phyloP scores from a whole-genome alignment of 2,329 filamentous ascomycete genomes.

The Aspergillus melleus region DNA sequence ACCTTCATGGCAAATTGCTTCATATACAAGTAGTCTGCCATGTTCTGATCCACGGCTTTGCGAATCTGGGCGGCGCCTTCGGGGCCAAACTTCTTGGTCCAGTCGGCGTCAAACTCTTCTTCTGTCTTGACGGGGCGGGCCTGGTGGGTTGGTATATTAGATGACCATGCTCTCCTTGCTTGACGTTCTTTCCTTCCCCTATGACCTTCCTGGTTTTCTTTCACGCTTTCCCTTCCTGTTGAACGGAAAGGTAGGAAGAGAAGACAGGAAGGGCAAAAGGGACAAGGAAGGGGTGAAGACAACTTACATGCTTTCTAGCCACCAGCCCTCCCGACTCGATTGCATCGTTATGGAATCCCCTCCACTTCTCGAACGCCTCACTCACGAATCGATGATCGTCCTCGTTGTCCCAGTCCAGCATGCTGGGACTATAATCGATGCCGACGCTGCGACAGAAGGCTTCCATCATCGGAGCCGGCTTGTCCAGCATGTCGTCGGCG shows the following conservation, averaged over 20 bases:
- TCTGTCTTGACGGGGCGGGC: slow-evolving; percentile 43
- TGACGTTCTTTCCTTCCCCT: background rate
- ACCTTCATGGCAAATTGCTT: slow-evolving; percentile 65
- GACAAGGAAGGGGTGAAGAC: background rate
- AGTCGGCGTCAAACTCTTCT: slow-evolving; percentile 59
- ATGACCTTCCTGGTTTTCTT: background rate
- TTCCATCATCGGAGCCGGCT: slow-evolving; percentile 72
- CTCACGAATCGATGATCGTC: slow-evolving; percentile 69
- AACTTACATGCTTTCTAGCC: slow-evolving; percentile 51
- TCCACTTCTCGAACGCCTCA: slow-evolving; percentile 91
- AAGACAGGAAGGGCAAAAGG: background rate
- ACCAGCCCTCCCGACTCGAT: slow-evolving; percentile 77
- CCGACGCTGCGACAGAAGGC: slow-evolving; percentile 81
- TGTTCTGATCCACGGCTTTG: slow-evolving; percentile 59
- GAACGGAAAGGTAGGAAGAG: too few species aligned
- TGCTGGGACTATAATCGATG: slow-evolving; percentile 70
- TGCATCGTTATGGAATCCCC: slow-evolving; percentile 93
- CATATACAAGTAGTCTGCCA: slow-evolving; percentile 63
- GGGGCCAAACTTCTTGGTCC: slow-evolving; percentile 61
- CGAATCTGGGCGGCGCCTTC: slow-evolving; percentile 60
- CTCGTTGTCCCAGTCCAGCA: slow-evolving; percentile 82
- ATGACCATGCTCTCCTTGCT: slow-evolving; percentile 10
- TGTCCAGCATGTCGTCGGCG: slow-evolving; percentile 88
- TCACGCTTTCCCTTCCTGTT: background rate
- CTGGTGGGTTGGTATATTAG: slow-evolving; percentile 22